Evolutionary conservation across 306 rosid genomes (phyloP), one percentile per base, ranked within the genome.

Genomic region (Trifolium dubium): DNA sequence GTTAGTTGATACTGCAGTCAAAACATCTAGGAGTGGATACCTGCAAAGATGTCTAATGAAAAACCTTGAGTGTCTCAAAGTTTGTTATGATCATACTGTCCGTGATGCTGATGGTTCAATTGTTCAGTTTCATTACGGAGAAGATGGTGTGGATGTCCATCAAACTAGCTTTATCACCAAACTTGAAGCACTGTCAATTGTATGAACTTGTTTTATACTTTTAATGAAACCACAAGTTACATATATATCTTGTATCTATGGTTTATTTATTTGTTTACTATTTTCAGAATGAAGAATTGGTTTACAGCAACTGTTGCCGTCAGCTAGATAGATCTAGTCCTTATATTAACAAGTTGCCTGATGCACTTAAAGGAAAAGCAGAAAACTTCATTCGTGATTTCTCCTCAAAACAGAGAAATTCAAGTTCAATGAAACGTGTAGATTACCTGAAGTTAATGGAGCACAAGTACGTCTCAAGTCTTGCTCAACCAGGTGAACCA

Each of bases 1-100:
- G 82, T 82, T 94, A 81, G 98, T 94, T 75, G 97, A 94, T 77
- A 94, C 98, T 6, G 97, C 98, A 32, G 98, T 94, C 63, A 94
- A 94, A 86, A 94, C 98, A 62, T 94, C 98, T 79, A 91, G 98
- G 41, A 94, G 98, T 87, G 98, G 98, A 32, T 94, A 94, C 80
- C 82, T 94, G 76, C 98, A 94, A 88, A 88, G 98, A 79, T 91
- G 98, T 85, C 83, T 91, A 2, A 88, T 94, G 83, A 94, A 92
- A 83, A 94, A 88, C 79, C 87, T 94, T 5, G 98, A 94, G 78
- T 87, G 88, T 64, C 96, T 94, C 23, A 88, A 89, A 83, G 86
- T 94, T 63, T 78, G 85, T 81, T 94, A 94, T 63, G 98, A 94
- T 76, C 82, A 91, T 73, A 91, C 98, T 37, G 98, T 94, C 15